Percentiles rank a stretch among this genome's conserved stretches.
These are phyloP conservation scores for Neofusicoccum kwambonambiense DNA, from an alignment of 2,329 filamentous ascomycete genomes.

Conservation along the genomic window DNA sequence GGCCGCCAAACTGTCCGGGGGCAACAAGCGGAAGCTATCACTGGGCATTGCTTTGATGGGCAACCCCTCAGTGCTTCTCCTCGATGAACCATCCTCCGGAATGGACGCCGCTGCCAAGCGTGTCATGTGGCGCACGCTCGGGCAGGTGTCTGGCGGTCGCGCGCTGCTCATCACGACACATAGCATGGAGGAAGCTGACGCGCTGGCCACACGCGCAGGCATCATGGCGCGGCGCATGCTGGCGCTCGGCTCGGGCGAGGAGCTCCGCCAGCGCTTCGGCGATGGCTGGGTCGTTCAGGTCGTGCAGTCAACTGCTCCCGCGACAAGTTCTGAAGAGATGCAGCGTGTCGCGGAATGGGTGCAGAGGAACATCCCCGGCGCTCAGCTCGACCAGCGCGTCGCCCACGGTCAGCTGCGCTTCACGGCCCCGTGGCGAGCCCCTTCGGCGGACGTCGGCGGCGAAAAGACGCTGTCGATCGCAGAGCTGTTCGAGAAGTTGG, in stretches of 20 bases:
- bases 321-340: slow-evolving; percentile 70
- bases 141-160: slow-evolving; percentile 66
- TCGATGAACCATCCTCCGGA: slow-evolving; percentile 85
- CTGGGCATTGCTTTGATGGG: slow-evolving; percentile 90
- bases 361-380: slow-evolving; percentile 57
- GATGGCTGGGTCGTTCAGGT: slow-evolving; percentile 79
- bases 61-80: slow-evolving; percentile 79
- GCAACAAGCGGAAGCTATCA: slow-evolving; percentile 90
- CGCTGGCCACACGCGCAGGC: slow-evolving; percentile 76
- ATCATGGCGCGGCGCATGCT: slow-evolving; percentile 87
- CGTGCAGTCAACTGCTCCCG: slow-evolving; percentile 71
- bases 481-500: slow-evolving; percentile 68
- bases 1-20: slow-evolving; percentile 77
- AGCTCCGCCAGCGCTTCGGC: slow-evolving; percentile 72
- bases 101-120: slow-evolving; percentile 90
- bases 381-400: slow-evolving; percentile 63
- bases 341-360: slow-evolving; percentile 66
- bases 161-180: slow-evolving; percentile 87
- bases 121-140: slow-evolving; percentile 87
- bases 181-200: slow-evolving; percentile 93
- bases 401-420: slow-evolving; percentile 90
- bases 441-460: background rate
- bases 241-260: slow-evolving; percentile 73
- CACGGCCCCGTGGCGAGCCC: slow-evolving; percentile 23
- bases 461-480: slow-evolving; percentile 49